These are phyloP conservation scores for Balakata baccata DNA, from an alignment of 345 rosid species.

Conservation along the genomic window DNA sequence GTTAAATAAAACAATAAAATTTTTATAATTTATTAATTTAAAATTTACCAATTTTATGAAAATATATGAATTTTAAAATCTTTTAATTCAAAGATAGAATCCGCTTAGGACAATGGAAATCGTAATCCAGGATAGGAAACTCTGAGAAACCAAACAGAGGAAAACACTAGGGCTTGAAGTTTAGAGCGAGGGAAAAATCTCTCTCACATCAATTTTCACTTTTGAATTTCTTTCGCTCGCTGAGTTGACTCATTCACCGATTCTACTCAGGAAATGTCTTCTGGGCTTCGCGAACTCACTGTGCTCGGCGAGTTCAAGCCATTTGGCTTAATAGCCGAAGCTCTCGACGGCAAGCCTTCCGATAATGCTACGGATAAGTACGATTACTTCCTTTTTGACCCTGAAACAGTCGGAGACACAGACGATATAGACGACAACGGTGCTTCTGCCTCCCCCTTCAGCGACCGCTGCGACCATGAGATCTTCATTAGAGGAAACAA, in stretches of 20 bases:
- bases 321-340: constrained; percentile 79
- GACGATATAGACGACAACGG: constrained; percentile 33
- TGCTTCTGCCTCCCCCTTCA: constrained; percentile 32
- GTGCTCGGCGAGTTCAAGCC: constrained; percentile 95
- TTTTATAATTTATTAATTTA: too few relatives aligned
- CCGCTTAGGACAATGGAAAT: too few relatives aligned
- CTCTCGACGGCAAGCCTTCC: constrained; percentile 61
- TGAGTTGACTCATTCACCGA: constrained; percentile 8
- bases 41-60: too few relatives aligned
- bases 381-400: constrained; percentile 76
- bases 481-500: constrained; percentile 73
- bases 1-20: too few relatives aligned
- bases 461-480: constrained; percentile 62
- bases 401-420: constrained; percentile 48
- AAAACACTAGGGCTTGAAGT: too few relatives aligned
- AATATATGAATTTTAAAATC: too few relatives aligned
- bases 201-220: not conserved
- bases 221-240: not conserved
- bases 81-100: too few relatives aligned
- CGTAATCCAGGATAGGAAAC: too few relatives aligned
- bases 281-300: constrained; percentile 62
- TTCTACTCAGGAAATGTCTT: constrained; percentile 39
- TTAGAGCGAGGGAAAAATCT: not conserved
- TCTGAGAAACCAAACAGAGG: constrained; percentile 7
- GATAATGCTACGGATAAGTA: constrained; percentile 42